Conservation (phyloP, 1,284 basidiomycete genomes). For the Cutaneotrichosporon mucoides region DNA sequence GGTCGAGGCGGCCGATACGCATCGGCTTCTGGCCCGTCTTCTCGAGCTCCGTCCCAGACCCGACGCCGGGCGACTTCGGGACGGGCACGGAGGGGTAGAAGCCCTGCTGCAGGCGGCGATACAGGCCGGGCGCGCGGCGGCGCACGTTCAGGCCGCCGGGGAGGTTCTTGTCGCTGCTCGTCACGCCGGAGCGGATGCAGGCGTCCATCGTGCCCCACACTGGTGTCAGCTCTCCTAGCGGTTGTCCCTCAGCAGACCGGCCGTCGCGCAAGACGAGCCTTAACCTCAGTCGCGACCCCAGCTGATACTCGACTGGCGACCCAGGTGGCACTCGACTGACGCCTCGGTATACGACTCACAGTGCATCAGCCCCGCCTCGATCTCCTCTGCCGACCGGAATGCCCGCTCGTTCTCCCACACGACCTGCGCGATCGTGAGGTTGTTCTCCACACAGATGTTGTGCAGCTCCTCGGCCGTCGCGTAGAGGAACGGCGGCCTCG, state of each 20-base stretch:
- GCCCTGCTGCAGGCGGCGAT: conserved; percentile 74
- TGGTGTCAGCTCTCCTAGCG: conserved; percentile 47
- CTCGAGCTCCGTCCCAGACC: conserved; percentile 50
- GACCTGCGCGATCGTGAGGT: conserved; percentile 91
- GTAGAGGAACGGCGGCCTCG: conserved; percentile 57
- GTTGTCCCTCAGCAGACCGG: no score
- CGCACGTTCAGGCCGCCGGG: conserved; percentile 79
- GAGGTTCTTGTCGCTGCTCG: conserved; percentile 66
- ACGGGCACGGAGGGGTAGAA: conserved; percentile 45
- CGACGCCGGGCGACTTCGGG: not conserved
- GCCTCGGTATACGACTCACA: no score
- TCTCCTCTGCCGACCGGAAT: conserved; percentile 72
- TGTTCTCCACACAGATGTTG: conserved; percentile 27
- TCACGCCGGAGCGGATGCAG: conserved; percentile 83
- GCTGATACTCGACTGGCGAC: no score
- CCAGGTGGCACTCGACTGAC: no score
- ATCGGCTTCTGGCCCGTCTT: conserved; percentile 1
- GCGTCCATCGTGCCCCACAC: conserved; percentile 94
- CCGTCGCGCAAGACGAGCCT: no score
- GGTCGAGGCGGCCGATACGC: conserved; percentile 53
- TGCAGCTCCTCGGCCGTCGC: conserved; percentile 27
- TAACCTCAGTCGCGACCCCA: no score
- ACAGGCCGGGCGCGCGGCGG: conserved; percentile 77
- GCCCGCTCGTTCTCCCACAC: conserved; percentile 90
- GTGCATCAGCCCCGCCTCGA: conserved; percentile 62